phyloP scores from a whole-genome alignment of 495 filamentous ascomycete genomes.

The Choiromyces venosus region DNA sequence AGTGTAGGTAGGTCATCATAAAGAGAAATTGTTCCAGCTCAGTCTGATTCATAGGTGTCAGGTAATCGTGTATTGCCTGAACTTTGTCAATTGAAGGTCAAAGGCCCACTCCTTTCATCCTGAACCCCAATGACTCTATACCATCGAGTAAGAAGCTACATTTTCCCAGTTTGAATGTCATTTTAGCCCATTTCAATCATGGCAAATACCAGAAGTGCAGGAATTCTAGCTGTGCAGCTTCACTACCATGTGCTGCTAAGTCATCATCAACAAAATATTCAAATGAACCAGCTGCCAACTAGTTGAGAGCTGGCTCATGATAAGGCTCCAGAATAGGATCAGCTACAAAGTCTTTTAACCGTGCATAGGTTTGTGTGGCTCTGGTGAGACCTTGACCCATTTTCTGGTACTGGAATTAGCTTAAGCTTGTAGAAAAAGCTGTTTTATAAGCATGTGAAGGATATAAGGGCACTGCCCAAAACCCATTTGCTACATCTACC shows the following conservation, averaged over 20 bases:
- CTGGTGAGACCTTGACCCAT: conserved; percentile 11
- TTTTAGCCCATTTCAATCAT: not conserved
- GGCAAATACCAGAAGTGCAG: conserved; percentile 2
- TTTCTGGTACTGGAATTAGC: conserved; percentile 3
- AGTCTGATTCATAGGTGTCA: not conserved
- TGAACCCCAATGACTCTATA: not conserved
- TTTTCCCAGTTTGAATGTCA: not conserved
- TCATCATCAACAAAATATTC: conserved; percentile 12
- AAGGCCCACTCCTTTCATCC: not conserved
- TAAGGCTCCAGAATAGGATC: not conserved
- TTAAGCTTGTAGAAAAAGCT: conserved; percentile 14
- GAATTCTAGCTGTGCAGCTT: not conserved
- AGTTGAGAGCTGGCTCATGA: not conserved
- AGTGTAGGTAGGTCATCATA: conserved; percentile 3
- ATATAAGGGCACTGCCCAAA: conserved; percentile 2
- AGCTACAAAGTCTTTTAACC: conserved; percentile 7
- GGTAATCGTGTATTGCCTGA: conserved; percentile 6
- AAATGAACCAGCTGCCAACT: not conserved
- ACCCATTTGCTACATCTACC: not conserved
- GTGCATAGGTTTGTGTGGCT: conserved; percentile 10
- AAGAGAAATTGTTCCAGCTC: conserved; percentile 4
- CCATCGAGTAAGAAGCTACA: not conserved
- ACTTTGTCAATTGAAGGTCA: conserved; percentile 6
- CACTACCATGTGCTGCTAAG: not conserved
- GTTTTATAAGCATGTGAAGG: conserved; percentile 16